Evolutionary conservation across 2,329 filamentous ascomycete genomes (phyloP).

Genomic region (Fonsecaea erecta): DNA sequence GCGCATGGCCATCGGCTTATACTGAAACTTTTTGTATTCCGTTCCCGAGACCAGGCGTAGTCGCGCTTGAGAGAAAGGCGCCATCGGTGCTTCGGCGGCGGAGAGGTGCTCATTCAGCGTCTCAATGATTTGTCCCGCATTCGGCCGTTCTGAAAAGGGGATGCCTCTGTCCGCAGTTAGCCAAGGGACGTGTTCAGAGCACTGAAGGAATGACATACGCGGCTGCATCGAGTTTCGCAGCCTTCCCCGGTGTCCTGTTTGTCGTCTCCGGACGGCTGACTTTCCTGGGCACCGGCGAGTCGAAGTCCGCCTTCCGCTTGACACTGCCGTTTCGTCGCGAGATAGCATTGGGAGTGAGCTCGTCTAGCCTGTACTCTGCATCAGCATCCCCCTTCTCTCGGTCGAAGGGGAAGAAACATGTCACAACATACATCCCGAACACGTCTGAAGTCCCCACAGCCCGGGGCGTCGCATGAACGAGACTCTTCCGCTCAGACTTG

Average conservation of each 20-base stretch:
- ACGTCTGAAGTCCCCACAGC: constrained; percentile 68
- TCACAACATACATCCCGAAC: constrained; percentile 70
- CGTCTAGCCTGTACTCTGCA: constrained; percentile 60
- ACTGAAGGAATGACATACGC: constrained; percentile 16
- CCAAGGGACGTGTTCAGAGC: background rate
- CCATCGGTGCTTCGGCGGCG: constrained; percentile 69
- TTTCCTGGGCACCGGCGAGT: constrained; percentile 52
- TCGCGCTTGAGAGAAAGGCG: constrained; percentile 73
- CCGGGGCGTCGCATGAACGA: constrained; percentile 63
- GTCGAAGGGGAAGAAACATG: background rate
- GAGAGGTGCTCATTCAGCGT: constrained; percentile 77
- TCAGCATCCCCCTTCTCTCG: constrained; percentile 20
- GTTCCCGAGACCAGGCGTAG: constrained; percentile 85
- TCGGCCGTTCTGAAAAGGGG: constrained; percentile 75
- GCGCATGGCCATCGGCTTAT: constrained; percentile 95
- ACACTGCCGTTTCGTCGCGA: constrained; percentile 50
- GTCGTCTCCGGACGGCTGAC: constrained; percentile 50
- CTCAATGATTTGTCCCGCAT: constrained; percentile 81
- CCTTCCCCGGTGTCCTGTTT: constrained; percentile 26
- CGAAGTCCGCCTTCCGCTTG: constrained; percentile 59
- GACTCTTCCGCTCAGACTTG: constrained; percentile 66
- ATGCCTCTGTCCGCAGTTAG: constrained; percentile 51
- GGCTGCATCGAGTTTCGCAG: constrained; percentile 16
- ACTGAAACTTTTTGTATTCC: constrained; percentile 86
- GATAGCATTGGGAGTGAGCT: constrained; percentile 68